Conservation (phyloP, 2,329 filamentous ascomycete genomes). For the Claviceps sp. region DNA sequence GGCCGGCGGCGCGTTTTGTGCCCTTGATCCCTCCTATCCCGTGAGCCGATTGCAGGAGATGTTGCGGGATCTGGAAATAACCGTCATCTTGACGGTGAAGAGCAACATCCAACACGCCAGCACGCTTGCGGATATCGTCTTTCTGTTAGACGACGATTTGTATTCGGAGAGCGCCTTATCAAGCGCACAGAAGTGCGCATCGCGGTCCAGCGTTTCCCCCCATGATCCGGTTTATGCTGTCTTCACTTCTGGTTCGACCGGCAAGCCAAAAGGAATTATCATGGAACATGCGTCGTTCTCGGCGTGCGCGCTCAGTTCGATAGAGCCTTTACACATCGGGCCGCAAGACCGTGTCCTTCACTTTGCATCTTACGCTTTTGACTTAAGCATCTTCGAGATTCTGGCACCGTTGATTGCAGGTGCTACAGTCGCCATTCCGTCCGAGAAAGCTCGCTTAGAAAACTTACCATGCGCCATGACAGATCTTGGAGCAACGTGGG, state of each 20-base stretch:
- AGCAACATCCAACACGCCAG: neutral
- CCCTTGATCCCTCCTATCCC: conserved; percentile 14
- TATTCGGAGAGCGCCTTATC: too few relatives aligned
- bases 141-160: too few relatives aligned
- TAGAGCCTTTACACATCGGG: neutral
- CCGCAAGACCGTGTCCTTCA: conserved; percentile 1
- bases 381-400: conserved; percentile 7
- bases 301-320: conserved; percentile 2
- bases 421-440: conserved; percentile 10
- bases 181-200: neutral
- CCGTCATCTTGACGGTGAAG: neutral
- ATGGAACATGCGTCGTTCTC: conserved; percentile 4
- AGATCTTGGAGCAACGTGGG: conserved; percentile 2
- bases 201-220: neutral
- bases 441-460: conserved; percentile 7
- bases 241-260: conserved; percentile 41
- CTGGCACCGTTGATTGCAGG: conserved; percentile 6
- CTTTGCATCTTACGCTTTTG: conserved; percentile 10
- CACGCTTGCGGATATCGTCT: neutral
- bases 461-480: conserved; percentile 6
- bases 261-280: conserved; percentile 28
- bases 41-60: conserved; percentile 2
- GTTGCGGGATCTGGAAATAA: neutral
- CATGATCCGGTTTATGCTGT: conserved; percentile 21
- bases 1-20: conserved; percentile 18